Evolutionary conservation across 1,284 basidiomycete species (phyloP), one percentile per base, ranked within the genome.

Genomic region (Caloboletus inedulis): DNA sequence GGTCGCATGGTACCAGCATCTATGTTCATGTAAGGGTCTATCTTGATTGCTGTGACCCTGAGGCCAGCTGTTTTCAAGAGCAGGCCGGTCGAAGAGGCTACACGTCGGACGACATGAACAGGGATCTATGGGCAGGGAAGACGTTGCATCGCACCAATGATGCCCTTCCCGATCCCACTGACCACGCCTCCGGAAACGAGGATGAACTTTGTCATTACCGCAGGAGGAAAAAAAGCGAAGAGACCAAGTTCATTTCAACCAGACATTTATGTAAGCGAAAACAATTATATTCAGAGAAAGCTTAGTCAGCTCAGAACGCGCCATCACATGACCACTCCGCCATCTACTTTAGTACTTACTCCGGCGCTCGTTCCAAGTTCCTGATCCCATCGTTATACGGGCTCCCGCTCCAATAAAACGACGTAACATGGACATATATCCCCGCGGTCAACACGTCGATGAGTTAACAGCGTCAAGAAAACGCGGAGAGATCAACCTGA

Each of bases 11-110:
- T 98, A 40, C 97, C 97, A 34, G 96, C 97, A 81, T 99, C 96
- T 65, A 99, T 98, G 77, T 99, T 99, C 95, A 99, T 98, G 70
- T 99, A 99, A 21, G 96, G 96, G 72, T 99, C 96, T 64, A 99
- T 98, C 77, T 99, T 99, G 80, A 99, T 98, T 25, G 97, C 91
- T 2, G 97, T 99, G 65, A 98, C 96, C 73, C 94, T 96, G 59
- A 97, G 79, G 42, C 96, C 96, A 31, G 89, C 85, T 44, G 93
- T 98, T 78, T 98, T 98, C 70, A 99, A 81, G 49, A 99, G 81
- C 47, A 99, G 79, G 58, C 96, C 96, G 16, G 97, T 98, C 56
- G 95, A 98, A 39, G 96, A 99, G 63, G 96, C 95, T 94, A 56
- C 40, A 41, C 29, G 31, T 47, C 52, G 49, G 33, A 51, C 40